phyloP scores from a whole-genome alignment of 345 rosid species.

The Ricinus communis region DNA sequence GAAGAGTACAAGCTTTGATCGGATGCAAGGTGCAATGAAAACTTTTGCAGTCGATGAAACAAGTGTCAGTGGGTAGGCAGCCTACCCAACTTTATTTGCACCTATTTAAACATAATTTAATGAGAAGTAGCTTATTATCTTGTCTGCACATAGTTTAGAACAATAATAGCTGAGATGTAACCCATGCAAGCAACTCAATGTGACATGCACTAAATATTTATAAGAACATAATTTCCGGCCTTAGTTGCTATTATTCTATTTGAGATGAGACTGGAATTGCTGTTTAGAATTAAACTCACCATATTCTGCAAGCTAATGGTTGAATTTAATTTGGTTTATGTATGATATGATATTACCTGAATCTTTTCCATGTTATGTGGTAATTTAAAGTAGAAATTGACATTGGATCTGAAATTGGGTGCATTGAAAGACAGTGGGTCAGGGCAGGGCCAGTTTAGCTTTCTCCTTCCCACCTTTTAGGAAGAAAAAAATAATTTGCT shows the following conservation, averaged over 20 bases:
- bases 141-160: neutral
- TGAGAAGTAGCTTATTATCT: neutral
- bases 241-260: no score
- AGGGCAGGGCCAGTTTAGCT: neutral
- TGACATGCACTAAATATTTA: no score
- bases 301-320: no score
- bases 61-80: slow-evolving; percentile 92
- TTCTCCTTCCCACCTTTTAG: no score
- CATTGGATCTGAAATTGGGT: neutral
- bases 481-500: no score
- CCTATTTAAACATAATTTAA: neutral
- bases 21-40: slow-evolving; percentile 99
- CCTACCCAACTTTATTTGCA: neutral
- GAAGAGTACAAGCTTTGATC: slow-evolving; percentile 99
- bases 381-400: neutral
- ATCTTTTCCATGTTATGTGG: neutral
- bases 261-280: no score
- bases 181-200: no score
- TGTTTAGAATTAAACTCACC: no score
- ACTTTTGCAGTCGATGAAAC: slow-evolving; percentile 99
- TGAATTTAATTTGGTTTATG: no score
- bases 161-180: neutral
- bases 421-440: neutral
- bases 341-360: neutral
- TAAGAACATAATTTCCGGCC: no score